These are phyloP conservation scores for Verbena officinalis DNA, from an alignment of 257 asterid genomes.

Conservation along the genomic window DNA sequence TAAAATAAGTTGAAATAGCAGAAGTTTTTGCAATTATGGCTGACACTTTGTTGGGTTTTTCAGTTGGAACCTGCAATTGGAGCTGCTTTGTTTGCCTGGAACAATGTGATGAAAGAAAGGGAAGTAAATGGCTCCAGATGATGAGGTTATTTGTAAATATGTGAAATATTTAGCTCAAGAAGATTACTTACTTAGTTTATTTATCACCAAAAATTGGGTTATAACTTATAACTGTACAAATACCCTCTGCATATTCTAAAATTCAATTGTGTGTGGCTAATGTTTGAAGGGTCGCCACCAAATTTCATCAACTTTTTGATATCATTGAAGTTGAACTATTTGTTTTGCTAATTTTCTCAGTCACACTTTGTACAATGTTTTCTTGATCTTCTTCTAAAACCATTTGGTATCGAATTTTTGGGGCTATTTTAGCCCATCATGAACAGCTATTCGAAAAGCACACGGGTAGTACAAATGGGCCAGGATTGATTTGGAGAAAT, in stretches of 20 bases:
- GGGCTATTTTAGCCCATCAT: no score
- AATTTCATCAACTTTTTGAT: no score
- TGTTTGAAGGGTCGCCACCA: no score
- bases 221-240: not conserved
- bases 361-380: no score
- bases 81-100: conserved; percentile 88
- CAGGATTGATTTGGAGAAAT: no score
- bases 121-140: conserved; percentile 46
- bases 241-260: conserved; percentile 19
- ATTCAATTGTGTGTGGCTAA: not conserved
- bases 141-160: conserved; percentile 34
- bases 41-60: conserved; percentile 2
- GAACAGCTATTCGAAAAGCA: no score
- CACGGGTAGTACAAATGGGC: no score
- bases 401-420: no score
- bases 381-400: no score
- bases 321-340: no score
- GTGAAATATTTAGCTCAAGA: conserved; percentile 16
- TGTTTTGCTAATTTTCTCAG: no score
- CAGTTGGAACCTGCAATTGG: conserved; percentile 96
- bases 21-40: conserved; percentile 14
- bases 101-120: conserved; percentile 54
- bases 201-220: not conserved
- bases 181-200: not conserved
- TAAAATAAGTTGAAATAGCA: no score